These are phyloP conservation scores for Hippophae rhamnoides DNA, from an alignment of 306 rosid species.

Conservation along the genomic window DNA sequence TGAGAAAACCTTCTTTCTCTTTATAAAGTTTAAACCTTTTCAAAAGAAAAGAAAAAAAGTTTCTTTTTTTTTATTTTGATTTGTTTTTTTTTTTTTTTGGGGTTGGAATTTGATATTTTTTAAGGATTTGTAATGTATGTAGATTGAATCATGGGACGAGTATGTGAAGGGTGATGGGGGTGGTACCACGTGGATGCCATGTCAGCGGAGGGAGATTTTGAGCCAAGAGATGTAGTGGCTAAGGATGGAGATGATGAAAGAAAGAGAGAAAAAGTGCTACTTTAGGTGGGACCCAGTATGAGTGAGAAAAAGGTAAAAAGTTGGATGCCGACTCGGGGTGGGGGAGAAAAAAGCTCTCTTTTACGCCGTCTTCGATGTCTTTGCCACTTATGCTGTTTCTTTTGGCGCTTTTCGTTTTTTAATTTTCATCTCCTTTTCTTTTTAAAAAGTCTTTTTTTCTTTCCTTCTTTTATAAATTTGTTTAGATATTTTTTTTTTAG, in stretches of 20 bases:
- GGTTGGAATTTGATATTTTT: background rate
- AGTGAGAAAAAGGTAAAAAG: background rate
- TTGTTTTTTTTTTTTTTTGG: background rate
- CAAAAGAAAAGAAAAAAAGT: background rate
- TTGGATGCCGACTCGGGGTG: background rate
- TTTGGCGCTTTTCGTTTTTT: background rate
- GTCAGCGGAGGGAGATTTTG: constrained; percentile 21
- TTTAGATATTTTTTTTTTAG: too few relatives aligned
- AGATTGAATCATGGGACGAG: background rate
- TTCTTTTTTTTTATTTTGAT: background rate
- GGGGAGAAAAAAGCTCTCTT: background rate
- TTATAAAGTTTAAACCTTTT: background rate
- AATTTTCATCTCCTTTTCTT: background rate
- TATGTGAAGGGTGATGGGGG: constrained; percentile 13
- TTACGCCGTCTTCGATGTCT: constrained; percentile 3
- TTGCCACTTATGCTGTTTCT: background rate
- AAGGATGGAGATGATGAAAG: constrained; percentile 10
- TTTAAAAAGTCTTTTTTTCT: background rate
- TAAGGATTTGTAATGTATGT: background rate
- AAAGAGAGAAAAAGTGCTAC: background rate
- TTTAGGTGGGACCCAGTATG: background rate
- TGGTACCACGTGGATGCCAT: constrained; percentile 40
- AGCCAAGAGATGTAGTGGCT: constrained; percentile 34
- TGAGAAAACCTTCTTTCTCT: background rate
- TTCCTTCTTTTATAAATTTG: background rate